Percentiles rank a stretch among this genome's conserved stretches.
These are phyloP conservation scores for Mycena albidolilacea DNA, from an alignment of 768 basidiomycete species.

Conservation along the genomic window DNA sequence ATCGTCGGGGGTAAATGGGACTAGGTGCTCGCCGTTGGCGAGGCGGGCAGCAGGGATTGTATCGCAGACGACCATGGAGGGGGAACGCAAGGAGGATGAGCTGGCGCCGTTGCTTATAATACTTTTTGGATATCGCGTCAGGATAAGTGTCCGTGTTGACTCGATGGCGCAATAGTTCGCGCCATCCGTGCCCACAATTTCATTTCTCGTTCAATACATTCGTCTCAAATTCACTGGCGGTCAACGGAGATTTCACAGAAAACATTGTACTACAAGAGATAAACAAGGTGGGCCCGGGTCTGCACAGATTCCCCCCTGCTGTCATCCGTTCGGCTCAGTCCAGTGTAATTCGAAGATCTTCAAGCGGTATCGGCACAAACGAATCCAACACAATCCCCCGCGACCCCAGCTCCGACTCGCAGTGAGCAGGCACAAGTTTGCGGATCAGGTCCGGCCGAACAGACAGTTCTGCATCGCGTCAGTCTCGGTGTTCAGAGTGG, in stretches of 20 bases:
- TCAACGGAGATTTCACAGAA: background rate
- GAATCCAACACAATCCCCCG: conserved; percentile 90
- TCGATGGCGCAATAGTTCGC: background rate
- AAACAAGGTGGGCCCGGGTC: conserved; percentile 42
- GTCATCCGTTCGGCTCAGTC: conserved; percentile 68
- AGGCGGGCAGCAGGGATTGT: conserved; percentile 77
- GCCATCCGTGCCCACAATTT: too few species aligned
- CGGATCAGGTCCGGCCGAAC: conserved; percentile 95
- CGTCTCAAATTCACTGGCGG: background rate
- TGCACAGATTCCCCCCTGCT: conserved; percentile 42
- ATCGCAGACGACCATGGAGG: conserved; percentile 68
- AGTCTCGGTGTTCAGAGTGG: conserved; percentile 4
- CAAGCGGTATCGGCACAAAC: conserved; percentile 98
- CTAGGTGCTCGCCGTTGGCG: conserved; percentile 48
- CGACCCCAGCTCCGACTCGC: conserved; percentile 89
- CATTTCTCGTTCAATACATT: background rate
- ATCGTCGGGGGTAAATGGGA: conserved; percentile 31
- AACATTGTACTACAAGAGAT: conserved; percentile 38
- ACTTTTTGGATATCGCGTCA: background rate
- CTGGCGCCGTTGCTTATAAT: background rate
- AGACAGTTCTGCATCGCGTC: conserved; percentile 81
- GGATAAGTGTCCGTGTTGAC: background rate
- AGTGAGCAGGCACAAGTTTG: conserved; percentile 91
- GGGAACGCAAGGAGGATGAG: conserved; percentile 14
- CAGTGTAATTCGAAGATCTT: conserved; percentile 94